Evolutionary conservation across 2,329 filamentous ascomycete genomes (phyloP).

Genomic region (Paecilomyces variotii): DNA sequence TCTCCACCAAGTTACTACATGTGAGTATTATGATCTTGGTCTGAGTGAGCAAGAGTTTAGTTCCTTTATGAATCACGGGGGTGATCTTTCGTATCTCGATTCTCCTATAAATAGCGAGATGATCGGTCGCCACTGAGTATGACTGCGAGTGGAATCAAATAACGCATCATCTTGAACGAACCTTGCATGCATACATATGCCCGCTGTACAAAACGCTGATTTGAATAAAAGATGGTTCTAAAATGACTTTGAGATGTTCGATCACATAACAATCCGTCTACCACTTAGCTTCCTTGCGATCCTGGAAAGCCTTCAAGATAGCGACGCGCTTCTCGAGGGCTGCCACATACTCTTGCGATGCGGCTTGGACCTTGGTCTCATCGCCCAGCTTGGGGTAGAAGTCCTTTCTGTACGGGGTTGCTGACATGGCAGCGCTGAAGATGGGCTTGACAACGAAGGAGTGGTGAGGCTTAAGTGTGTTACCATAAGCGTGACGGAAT

Average conservation of each 20-base stretch:
- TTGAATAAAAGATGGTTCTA: neutral
- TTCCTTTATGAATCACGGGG: neutral
- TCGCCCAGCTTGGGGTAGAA: conserved; percentile 78
- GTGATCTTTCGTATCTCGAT: neutral
- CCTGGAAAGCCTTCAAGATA: conserved; percentile 63
- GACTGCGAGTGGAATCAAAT: conserved; percentile 6
- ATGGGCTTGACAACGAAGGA: conserved; percentile 81
- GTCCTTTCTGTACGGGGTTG: conserved; percentile 85
- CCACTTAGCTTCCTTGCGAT: conserved; percentile 44
- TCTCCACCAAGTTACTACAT: too few species aligned
- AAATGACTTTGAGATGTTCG: neutral
- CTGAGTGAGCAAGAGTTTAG: too few species aligned
- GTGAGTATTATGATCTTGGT: too few species aligned
- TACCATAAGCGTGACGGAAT: conserved; percentile 77
- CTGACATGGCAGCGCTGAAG: conserved; percentile 87
- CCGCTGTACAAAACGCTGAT: neutral
- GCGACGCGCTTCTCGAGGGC: conserved; percentile 67
- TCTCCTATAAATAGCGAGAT: neutral
- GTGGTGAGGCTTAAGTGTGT: conserved; percentile 88
- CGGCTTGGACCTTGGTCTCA: conserved; percentile 49
- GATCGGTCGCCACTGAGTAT: neutral
- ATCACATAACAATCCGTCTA: conserved; percentile 10
- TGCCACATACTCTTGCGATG: conserved; percentile 64
- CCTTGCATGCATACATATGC: neutral
- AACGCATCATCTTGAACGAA: neutral